Conservation (phyloP, 73 alveolate species). For the Tetrahymena malaccensis region DNA sequence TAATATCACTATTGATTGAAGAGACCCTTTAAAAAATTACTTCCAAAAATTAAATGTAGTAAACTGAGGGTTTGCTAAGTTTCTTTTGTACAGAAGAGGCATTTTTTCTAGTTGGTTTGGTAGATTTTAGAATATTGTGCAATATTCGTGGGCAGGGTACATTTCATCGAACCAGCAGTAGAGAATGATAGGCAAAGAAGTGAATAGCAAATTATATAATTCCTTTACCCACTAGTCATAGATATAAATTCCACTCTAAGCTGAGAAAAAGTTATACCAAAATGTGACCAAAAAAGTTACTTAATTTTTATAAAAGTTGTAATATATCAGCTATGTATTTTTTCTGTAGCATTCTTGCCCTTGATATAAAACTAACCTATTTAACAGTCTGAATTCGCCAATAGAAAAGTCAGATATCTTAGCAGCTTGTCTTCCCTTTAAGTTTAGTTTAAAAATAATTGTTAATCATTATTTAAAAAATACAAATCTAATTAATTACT, state of each 20-base stretch:
- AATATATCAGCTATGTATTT: neutral
- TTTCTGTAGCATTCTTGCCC: neutral
- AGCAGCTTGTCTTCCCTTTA: constrained; percentile 79
- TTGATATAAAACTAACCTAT: constrained; percentile 42
- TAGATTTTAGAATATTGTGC: neutral
- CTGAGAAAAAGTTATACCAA: neutral
- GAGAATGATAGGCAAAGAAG: neutral
- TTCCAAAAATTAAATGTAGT: neutral
- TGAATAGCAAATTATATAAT: neutral
- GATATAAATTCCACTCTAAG: neutral
- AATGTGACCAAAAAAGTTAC: neutral
- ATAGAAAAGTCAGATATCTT: constrained; percentile 87
- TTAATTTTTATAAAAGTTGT: neutral
- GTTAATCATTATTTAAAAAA: neutral
- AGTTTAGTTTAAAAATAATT: neutral
- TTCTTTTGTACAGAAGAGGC: neutral
- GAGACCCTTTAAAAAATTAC: neutral
- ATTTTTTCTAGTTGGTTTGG: neutral
- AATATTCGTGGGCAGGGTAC: constrained; percentile 10
- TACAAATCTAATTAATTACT: constrained; percentile 21
- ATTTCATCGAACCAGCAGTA: constrained; percentile 71
- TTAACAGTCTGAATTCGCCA: constrained; percentile 77
- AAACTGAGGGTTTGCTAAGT: neutral
- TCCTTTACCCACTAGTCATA: neutral
- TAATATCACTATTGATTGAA: neutral